phyloP scores from a whole-genome alignment of 1,284 basidiomycete species.

The Rhodotorula sp. region DNA sequence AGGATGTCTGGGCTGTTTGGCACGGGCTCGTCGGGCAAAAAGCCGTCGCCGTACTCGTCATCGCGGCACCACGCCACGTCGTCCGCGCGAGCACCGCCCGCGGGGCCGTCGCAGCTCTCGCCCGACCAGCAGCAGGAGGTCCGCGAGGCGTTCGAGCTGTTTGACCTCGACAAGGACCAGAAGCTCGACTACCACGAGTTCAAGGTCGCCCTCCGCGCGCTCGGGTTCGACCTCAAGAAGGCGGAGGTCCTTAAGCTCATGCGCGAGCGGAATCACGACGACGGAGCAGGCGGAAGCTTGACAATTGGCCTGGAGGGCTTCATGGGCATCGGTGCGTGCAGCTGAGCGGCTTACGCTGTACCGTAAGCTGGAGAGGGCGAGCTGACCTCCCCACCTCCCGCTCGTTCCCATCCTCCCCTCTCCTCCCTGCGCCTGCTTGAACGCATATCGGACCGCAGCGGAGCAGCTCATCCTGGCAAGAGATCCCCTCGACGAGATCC shows the following conservation, averaged over 20 bases:
- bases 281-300: slow-evolving; percentile 11
- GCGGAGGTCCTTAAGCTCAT: slow-evolving; percentile 95
- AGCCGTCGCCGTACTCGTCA: slow-evolving; percentile 7
- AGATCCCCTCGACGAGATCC: slow-evolving; percentile 95
- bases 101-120: slow-evolving; percentile 23
- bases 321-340: slow-evolving; percentile 13
- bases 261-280: slow-evolving; percentile 59
- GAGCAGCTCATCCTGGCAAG: slow-evolving; percentile 87
- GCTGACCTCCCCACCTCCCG: background rate
- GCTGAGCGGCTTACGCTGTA: no score
- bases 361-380: no score
- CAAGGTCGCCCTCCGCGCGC: slow-evolving; percentile 96
- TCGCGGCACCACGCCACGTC: slow-evolving; percentile 16
- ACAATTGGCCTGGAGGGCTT: slow-evolving; percentile 16
- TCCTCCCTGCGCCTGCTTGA: background rate
- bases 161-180: slow-evolving; percentile 94
- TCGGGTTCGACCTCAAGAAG: slow-evolving; percentile 98
- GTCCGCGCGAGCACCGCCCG: slow-evolving; percentile 1
- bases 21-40: background rate
- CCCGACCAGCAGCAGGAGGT: slow-evolving; percentile 63
- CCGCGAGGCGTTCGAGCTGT: slow-evolving; percentile 97
- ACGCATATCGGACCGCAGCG: slow-evolving; percentile 62
- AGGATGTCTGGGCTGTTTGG: slow-evolving; percentile 18
- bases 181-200: slow-evolving; percentile 94
- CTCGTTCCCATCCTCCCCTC: background rate